Percentiles rank a stretch among this genome's conserved stretches.
Conservation (phyloP, 78 protist species). For the Reticulomyxa filosa region DNA sequence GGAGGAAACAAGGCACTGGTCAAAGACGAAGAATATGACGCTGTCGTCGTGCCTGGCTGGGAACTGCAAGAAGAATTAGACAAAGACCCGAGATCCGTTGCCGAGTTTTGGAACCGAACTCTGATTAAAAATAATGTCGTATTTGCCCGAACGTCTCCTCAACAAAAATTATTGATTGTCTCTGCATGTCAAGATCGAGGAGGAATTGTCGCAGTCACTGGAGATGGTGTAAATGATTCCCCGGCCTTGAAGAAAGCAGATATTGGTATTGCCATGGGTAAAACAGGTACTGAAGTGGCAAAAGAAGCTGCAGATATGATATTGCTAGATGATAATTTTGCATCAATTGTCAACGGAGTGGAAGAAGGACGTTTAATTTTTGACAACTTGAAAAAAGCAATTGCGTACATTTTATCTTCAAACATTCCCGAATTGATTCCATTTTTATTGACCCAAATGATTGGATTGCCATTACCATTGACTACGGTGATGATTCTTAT, state of each 20-base stretch:
- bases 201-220: slow-evolving; percentile 69
- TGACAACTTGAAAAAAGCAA: slow-evolving; percentile 79
- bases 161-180: slow-evolving; percentile 78
- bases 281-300: slow-evolving; percentile 67
- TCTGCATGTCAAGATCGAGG: neutral
- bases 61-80: too few relatives aligned
- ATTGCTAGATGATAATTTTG: slow-evolving; percentile 76
- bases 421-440: slow-evolving; percentile 78
- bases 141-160: slow-evolving; percentile 83
- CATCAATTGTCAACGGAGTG: slow-evolving; percentile 64
- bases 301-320: slow-evolving; percentile 15
- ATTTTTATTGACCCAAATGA: slow-evolving; percentile 53
- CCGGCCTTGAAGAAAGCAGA: slow-evolving; percentile 84
- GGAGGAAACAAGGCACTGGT: too few relatives aligned
- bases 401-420: slow-evolving; percentile 68
- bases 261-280: slow-evolving; percentile 40
- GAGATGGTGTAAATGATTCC: slow-evolving; percentile 87
- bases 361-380: slow-evolving; percentile 81
- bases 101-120: too few relatives aligned
- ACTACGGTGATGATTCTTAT: slow-evolving; percentile 53
- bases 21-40: too few relatives aligned
- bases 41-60: too few relatives aligned
- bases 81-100: too few relatives aligned
- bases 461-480: slow-evolving; percentile 73
- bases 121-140: too few relatives aligned